Evolutionary conservation across 2,329 filamentous ascomycete genomes (phyloP).

Genomic region (Stylonectria norvegica): DNA sequence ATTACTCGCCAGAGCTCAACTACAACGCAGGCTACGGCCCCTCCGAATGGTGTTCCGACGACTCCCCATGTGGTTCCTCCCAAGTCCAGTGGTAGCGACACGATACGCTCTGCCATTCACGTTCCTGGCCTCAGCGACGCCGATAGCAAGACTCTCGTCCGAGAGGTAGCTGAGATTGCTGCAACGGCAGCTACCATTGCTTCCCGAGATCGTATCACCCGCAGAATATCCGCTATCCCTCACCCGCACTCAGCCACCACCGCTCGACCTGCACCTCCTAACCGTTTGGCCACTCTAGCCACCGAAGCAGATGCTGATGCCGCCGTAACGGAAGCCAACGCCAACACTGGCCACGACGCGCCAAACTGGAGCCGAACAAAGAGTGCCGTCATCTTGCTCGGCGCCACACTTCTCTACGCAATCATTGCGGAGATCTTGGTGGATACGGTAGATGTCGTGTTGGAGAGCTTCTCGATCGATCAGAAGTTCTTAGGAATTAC

Average conservation of each 20-base stretch:
- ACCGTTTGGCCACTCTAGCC: slow-evolving; percentile 32
- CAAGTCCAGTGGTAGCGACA: slow-evolving; percentile 49
- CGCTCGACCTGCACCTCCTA: slow-evolving; percentile 25
- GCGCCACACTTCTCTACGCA: slow-evolving; percentile 89
- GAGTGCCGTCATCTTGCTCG: slow-evolving; percentile 83
- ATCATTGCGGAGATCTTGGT: slow-evolving; percentile 96
- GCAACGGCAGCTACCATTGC: slow-evolving; percentile 87
- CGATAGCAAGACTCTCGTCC: slow-evolving; percentile 76
- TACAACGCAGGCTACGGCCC: slow-evolving; percentile 28
- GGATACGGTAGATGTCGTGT: slow-evolving; percentile 93
- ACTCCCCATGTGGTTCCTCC: slow-evolving; percentile 76
- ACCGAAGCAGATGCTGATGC: slow-evolving; percentile 25
- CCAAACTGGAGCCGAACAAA: slow-evolving; percentile 95
- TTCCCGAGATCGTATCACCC: slow-evolving; percentile 62
- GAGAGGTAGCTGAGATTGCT: slow-evolving; percentile 89
- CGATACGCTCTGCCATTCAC: slow-evolving; percentile 42
- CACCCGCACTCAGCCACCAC: slow-evolving; percentile 12
- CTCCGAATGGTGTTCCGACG: slow-evolving; percentile 42
- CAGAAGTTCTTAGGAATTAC: slow-evolving; percentile 98
- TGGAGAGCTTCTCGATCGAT: slow-evolving; percentile 86
- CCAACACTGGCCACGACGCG: slow-evolving; percentile 83
- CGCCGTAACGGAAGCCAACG: slow-evolving; percentile 33
- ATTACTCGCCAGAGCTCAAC: slow-evolving; percentile 39
- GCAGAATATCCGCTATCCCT: slow-evolving; percentile 36
- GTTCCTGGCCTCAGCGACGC: slow-evolving; percentile 73